phyloP scores from a whole-genome alignment of 768 basidiomycete genomes.

The Hypholoma fasciculare region DNA sequence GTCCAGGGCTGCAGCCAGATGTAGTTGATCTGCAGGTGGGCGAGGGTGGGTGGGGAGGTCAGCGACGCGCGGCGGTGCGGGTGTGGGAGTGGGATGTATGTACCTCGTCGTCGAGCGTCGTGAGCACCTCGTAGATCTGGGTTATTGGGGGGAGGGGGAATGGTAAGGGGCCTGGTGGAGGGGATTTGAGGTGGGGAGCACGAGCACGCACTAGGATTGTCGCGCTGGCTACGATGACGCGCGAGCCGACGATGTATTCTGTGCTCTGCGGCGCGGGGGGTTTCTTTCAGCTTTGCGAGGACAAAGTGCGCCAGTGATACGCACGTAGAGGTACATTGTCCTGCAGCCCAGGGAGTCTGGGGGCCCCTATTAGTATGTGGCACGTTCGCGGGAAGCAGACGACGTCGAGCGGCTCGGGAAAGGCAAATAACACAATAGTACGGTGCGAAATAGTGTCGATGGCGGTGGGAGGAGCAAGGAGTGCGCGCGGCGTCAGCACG shows the following conservation, averaged over 20 bases:
- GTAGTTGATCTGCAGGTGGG: slow-evolving; percentile 26
- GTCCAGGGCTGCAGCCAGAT: slow-evolving; percentile 32
- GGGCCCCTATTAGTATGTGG: not conserved
- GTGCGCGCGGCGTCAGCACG: not conserved
- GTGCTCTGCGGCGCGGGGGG: not conserved
- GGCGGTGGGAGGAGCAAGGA: too few species aligned
- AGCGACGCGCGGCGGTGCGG: not conserved
- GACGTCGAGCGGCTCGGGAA: too few species aligned
- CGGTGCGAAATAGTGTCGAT: too few species aligned
- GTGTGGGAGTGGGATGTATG: too few species aligned
- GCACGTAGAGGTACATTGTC: not conserved
- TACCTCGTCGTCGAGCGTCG: slow-evolving; percentile 3
- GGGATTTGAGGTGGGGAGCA: not conserved
- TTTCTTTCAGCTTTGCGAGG: not conserved
- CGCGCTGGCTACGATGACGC: not conserved
- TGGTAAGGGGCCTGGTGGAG: too few species aligned
- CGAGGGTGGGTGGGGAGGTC: not conserved
- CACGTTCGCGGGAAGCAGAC: too few species aligned
- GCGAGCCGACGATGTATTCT: not conserved
- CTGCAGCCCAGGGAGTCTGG: not conserved
- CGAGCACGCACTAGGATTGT: not conserved
- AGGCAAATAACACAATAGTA: too few species aligned
- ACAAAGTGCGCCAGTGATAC: not conserved
- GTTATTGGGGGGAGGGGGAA: not conserved
- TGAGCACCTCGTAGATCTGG: slow-evolving; percentile 1